phyloP scores from a whole-genome alignment of 1,284 basidiomycete species.

The Inonotus obliquus region DNA sequence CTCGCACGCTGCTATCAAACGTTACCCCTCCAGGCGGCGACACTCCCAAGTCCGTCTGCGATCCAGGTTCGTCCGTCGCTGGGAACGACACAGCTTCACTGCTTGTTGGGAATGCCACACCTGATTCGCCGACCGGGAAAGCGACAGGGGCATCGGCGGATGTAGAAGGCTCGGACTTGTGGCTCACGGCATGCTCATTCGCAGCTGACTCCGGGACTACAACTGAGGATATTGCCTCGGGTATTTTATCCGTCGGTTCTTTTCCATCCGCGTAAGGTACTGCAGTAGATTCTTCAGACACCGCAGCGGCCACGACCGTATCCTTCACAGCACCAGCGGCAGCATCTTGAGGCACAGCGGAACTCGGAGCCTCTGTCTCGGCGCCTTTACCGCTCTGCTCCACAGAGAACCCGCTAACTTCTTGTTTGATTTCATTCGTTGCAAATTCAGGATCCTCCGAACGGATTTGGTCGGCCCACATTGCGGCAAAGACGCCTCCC shows the following conservation, averaged over 20 bases:
- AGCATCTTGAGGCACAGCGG: slow-evolving; percentile 24
- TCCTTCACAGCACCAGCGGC: slow-evolving; percentile 11
- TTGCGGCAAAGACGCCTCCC: slow-evolving; percentile 69
- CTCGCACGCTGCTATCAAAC: slow-evolving; percentile 32
- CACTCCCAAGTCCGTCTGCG: slow-evolving; percentile 11
- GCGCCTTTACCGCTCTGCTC: slow-evolving; percentile 17
- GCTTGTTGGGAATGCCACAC: slow-evolving; percentile 18
- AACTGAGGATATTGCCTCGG: slow-evolving; percentile 9
- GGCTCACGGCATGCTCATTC: slow-evolving; percentile 17
- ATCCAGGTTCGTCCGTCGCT: slow-evolving; percentile 28
- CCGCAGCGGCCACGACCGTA: slow-evolving; percentile 2
- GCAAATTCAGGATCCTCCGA: slow-evolving; percentile 41
- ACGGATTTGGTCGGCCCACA: slow-evolving; percentile 79
- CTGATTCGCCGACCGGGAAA: slow-evolving; percentile 23
- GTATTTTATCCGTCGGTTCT: background rate
- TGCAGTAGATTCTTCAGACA: slow-evolving; percentile 6
- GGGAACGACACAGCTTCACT: slow-evolving; percentile 35
- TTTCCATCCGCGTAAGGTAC: background rate
- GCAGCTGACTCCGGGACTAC: slow-evolving; percentile 23
- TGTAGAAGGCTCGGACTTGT: slow-evolving; percentile 6
- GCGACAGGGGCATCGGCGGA: slow-evolving; percentile 22
- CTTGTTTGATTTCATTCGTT: slow-evolving; percentile 32
- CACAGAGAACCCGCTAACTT: slow-evolving; percentile 37
- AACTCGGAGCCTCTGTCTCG: slow-evolving; percentile 15
- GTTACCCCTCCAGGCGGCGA: slow-evolving; percentile 31